Evolutionary conservation across 306 rosid genomes (phyloP).

Genomic region (Crataegus laevigata): DNA sequence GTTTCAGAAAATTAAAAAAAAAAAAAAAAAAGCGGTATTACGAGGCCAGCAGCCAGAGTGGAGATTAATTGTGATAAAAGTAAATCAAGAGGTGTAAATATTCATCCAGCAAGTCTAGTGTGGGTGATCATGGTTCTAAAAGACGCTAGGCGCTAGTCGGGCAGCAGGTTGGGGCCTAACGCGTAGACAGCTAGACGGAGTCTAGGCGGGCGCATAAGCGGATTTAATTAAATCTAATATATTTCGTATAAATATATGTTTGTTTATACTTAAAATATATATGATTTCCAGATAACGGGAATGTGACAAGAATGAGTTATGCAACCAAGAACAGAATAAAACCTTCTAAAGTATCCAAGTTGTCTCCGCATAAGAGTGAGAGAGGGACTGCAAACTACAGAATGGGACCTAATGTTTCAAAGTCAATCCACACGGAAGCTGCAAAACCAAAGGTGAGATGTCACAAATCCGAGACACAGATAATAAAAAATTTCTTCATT

Average conservation of each 20-base stretch:
- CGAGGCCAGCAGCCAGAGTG: slow-evolving; percentile 33
- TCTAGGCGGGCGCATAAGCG: no score
- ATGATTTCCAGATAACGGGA: slow-evolving; percentile 28
- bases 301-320: slow-evolving; percentile 22
- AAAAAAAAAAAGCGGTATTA: slow-evolving; percentile 36
- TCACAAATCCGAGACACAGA: not conserved
- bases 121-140: no score
- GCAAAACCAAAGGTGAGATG: slow-evolving; percentile 52
- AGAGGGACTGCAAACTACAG: slow-evolving; percentile 22
- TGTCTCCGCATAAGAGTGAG: slow-evolving; percentile 17
- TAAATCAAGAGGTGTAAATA: slow-evolving; percentile 46
- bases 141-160: no score
- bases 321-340: slow-evolving; percentile 28
- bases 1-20: no score
- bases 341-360: slow-evolving; percentile 19
- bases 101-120: slow-evolving; percentile 65
- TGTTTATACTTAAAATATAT: no score
- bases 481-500: not conserved
- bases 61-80: slow-evolving; percentile 28
- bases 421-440: slow-evolving; percentile 29
- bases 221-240: no score
- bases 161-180: no score
- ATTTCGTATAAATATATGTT: no score
- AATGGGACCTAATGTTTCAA: slow-evolving; percentile 20
- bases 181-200: no score